Evolutionary conservation across 164 flowering plant genomes (phyloP).

Genomic region (Liquidambar formosana): DNA sequence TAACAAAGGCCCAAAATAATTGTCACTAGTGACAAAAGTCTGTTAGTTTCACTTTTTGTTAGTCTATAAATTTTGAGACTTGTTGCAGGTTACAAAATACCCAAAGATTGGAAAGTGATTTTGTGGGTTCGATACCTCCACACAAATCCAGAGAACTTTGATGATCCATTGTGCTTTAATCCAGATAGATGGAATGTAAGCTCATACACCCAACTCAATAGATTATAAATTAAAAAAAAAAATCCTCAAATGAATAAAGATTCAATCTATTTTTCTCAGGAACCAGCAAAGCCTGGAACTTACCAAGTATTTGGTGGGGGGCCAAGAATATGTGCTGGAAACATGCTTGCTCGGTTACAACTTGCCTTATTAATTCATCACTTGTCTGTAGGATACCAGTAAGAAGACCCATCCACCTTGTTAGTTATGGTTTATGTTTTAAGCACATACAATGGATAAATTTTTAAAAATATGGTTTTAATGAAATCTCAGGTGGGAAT

Average conservation of each 20-base stretch:
- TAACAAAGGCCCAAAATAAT: background rate
- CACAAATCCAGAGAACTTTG: constrained; percentile 48
- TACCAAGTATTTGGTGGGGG: constrained; percentile 57
- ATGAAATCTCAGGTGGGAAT: constrained; percentile 34
- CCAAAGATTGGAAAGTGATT: constrained; percentile 48
- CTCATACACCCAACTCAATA: background rate
- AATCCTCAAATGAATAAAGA: too few relatives aligned
- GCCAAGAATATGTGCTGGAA: constrained; percentile 51
- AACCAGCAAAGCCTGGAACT: constrained; percentile 38
- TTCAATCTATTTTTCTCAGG: constrained; percentile 18
- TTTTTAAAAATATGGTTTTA: background rate
- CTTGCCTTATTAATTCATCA: constrained; percentile 48
- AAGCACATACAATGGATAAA: background rate
- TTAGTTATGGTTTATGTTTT: too few relatives aligned
- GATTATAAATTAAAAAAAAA: too few relatives aligned
- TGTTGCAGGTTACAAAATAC: constrained; percentile 49
- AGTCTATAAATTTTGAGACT: too few relatives aligned
- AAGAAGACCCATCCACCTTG: too few relatives aligned
- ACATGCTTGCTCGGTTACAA: constrained; percentile 49
- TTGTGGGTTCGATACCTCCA: constrained; percentile 45
- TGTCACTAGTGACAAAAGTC: too few relatives aligned
- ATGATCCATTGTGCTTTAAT: constrained; percentile 50
- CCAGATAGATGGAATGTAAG: constrained; percentile 71
- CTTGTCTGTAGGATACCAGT: constrained; percentile 53
- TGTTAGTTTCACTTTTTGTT: too few relatives aligned